Evolutionary conservation across 2,329 filamentous ascomycete genomes (phyloP).

Genomic region (Xenoacremonium recifei): DNA sequence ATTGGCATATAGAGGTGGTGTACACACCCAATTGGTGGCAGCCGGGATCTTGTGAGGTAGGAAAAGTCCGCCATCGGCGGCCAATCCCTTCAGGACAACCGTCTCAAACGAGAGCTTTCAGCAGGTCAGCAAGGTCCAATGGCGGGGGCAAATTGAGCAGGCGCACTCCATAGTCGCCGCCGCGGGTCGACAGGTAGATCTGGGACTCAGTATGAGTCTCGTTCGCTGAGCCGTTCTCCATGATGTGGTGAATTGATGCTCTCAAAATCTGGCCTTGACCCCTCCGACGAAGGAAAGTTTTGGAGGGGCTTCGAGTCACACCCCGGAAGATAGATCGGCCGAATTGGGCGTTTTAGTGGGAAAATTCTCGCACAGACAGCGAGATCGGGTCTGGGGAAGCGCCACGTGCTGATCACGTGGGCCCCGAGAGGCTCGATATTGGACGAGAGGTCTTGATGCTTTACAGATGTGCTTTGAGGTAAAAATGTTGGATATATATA

Average conservation of each 20-base stretch:
- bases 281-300: too few relatives aligned
- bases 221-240: slow-evolving; percentile 18
- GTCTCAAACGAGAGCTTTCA: slow-evolving; percentile 78
- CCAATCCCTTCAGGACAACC: slow-evolving; percentile 82
- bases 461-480: too few relatives aligned
- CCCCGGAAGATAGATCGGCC: too few relatives aligned
- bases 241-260: slow-evolving; percentile 11
- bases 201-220: slow-evolving; percentile 24
- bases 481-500: too few relatives aligned
- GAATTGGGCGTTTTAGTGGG: too few relatives aligned
- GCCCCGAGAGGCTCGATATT: too few relatives aligned
- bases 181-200: slow-evolving; percentile 25
- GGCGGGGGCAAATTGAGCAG: accelerated
- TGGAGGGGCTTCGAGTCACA: too few relatives aligned
- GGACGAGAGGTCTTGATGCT: too few relatives aligned
- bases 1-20: slow-evolving; percentile 42
- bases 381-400: too few relatives aligned
- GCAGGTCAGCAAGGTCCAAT: slow-evolving; percentile 5
- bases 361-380: too few relatives aligned
- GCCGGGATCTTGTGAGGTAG: slow-evolving; percentile 76
- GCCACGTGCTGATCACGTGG: too few relatives aligned
- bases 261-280: slow-evolving; percentile 20
- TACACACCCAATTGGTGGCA: slow-evolving; percentile 54
- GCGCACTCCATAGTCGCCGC: slow-evolving; percentile 25
- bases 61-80: slow-evolving; percentile 80